Conservation (phyloP, 148 eudicot species). For the Heliamphora exappendiculata region DNA sequence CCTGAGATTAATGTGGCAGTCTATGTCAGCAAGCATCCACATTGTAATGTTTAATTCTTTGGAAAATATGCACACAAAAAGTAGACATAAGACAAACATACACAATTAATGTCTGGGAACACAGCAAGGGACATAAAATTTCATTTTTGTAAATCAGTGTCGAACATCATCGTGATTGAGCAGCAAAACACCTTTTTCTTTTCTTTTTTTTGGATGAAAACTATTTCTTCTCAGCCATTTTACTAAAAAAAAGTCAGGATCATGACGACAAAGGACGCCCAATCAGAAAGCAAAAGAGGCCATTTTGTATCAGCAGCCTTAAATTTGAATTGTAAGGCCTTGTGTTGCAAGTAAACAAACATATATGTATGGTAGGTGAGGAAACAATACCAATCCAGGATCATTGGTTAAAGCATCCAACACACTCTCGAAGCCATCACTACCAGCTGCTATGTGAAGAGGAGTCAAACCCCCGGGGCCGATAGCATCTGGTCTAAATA, state of each 20-base stretch:
- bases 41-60: not conserved
- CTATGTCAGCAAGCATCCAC: not conserved
- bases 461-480: conserved; percentile 92
- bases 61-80: not conserved
- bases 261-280: not conserved
- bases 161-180: not conserved
- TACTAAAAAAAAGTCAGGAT: not conserved
- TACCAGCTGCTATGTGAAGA: conserved; percentile 78
- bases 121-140: not conserved
- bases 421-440: conserved; percentile 51
- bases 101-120: too few relatives aligned
- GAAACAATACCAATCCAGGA: conserved; percentile 63
- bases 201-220: too few relatives aligned
- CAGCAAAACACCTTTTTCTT: not conserved
- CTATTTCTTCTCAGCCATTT: not conserved
- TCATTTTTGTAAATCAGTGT: not conserved
- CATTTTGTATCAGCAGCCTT: not conserved
- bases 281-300: not conserved
- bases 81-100: not conserved
- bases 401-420: conserved; percentile 89
- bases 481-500: conserved; percentile 69
- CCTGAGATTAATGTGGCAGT: conserved; percentile 40
- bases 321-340: not conserved
- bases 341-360: not conserved
- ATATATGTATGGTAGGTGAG: not conserved